Percentiles rank a stretch among this genome's conserved stretches.
phyloP scores from a whole-genome alignment of 139 green algal genomes.

The Tetradesmus lagerheimii region DNA sequence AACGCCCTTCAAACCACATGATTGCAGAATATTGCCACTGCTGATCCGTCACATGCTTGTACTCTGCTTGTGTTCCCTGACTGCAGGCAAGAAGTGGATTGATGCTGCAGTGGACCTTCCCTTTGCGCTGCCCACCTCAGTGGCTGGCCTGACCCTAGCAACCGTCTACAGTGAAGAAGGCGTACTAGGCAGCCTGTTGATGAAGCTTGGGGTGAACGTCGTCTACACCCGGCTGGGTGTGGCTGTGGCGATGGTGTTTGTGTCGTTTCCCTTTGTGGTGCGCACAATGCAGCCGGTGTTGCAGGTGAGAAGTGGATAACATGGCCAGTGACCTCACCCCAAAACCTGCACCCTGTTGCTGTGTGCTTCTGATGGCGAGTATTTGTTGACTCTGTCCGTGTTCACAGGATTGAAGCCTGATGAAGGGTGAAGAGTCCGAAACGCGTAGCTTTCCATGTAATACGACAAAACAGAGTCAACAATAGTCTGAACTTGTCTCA shows the following conservation, averaged over 20 bases:
- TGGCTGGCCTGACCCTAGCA: conserved; percentile 78
- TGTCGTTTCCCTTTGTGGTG: conserved; percentile 85
- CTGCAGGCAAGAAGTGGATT: conserved; percentile 67
- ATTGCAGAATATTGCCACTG: no score
- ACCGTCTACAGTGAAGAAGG: conserved; percentile 77
- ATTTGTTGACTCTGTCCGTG: no score
- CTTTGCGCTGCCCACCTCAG: conserved; percentile 79
- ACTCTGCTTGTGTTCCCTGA: background rate
- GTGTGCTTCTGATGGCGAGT: no score
- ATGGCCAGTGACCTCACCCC: no score
- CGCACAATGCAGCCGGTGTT: conserved; percentile 80
- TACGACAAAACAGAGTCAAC: no score
- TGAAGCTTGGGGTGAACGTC: conserved; percentile 61
- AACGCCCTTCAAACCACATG: no score
- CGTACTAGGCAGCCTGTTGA: conserved; percentile 62
- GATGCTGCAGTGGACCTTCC: conserved; percentile 81
- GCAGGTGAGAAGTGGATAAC: conserved; percentile 70
- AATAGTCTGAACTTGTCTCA: no score
- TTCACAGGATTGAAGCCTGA: no score
- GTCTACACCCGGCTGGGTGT: conserved; percentile 75
- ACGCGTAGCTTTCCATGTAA: no score
- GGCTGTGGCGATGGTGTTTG: conserved; percentile 81
- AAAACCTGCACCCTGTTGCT: no score
- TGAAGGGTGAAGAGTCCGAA: no score
- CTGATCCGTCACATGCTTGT: no score